Percentiles rank a stretch among this genome's conserved stretches.
phyloP scores from a whole-genome alignment of 2,329 filamentous ascomycete genomes.

The Remersonia thermophila region DNA sequence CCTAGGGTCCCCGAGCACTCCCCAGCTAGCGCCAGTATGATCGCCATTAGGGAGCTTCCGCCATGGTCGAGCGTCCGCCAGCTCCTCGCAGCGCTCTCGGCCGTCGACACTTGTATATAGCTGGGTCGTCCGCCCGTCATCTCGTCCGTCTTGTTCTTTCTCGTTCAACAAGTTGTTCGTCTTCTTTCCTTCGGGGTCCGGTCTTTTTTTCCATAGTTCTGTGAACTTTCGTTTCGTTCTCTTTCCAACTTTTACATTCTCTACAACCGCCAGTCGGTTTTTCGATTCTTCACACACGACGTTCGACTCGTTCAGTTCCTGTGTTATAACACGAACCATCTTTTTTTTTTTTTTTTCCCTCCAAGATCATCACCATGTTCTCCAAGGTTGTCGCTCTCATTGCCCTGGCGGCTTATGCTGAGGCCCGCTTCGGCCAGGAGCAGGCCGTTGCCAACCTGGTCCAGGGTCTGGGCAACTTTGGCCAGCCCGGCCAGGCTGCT shows the following conservation, averaged over 20 bases:
- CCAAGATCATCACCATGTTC: conserved; percentile 13
- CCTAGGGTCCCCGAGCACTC: no score
- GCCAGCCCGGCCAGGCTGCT: conserved; percentile 46
- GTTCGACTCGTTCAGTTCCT: conserved; percentile 4
- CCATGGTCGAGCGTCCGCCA: conserved; percentile 10
- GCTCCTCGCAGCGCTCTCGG: conserved; percentile 1
- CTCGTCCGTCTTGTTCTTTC: conserved; percentile 1
- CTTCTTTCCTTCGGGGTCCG: conserved; percentile 11
- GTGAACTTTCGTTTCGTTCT: conserved; percentile 20
- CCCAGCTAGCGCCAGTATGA: conserved; percentile 14
- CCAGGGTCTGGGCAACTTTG: conserved; percentile 38
- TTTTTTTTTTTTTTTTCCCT: neutral
- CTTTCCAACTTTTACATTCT: conserved; percentile 6
- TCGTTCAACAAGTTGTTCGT: conserved; percentile 13
- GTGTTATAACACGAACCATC: conserved; percentile 2
- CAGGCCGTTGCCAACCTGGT: conserved; percentile 44
- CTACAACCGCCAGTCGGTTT: conserved; percentile 16
- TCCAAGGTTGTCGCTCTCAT: conserved; percentile 14
- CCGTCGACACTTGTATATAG: conserved; percentile 14
- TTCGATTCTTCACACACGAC: conserved; percentile 12
- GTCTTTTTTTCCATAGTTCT: conserved; percentile 16
- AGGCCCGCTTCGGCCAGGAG: conserved; percentile 53
- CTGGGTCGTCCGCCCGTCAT: conserved; percentile 3
- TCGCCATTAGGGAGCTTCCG: conserved; percentile 16
- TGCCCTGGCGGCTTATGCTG: conserved; percentile 30